Conservation (phyloP, 441 rosid species). For the Gossypium gossypioides region DNA sequence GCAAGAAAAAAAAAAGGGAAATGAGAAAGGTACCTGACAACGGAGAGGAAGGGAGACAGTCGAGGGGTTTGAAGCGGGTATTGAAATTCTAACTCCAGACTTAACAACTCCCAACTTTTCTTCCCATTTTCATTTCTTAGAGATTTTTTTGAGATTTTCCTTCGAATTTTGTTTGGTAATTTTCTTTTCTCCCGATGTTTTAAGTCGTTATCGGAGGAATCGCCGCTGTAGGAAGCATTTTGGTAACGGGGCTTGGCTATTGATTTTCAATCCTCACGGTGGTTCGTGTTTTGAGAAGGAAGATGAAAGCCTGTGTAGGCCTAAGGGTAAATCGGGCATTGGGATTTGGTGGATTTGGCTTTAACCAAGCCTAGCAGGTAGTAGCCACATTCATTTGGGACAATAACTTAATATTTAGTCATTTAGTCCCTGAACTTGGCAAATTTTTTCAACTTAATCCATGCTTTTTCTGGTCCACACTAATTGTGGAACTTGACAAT, state of each 20-base stretch:
- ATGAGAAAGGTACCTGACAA: not conserved
- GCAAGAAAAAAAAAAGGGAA: not conserved
- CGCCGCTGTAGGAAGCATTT: not conserved
- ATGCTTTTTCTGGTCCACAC: too few relatives aligned
- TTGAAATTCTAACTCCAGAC: constrained; percentile 3
- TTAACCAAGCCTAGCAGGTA: too few relatives aligned
- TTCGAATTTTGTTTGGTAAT: too few relatives aligned
- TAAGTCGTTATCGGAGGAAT: not conserved
- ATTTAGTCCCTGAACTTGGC: too few relatives aligned
- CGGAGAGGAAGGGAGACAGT: not conserved
- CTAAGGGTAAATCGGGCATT: not conserved
- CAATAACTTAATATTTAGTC: too few relatives aligned
- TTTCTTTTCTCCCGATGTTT: not conserved
- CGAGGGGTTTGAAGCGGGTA: constrained; percentile 3
- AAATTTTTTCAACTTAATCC: too few relatives aligned
- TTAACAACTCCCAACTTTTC: constrained; percentile 12
- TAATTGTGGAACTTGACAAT: too few relatives aligned
- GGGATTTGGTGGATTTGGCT: not conserved
- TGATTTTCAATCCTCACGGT: not conserved
- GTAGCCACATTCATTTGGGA: too few relatives aligned
- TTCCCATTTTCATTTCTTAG: constrained; percentile 4
- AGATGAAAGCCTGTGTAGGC: not conserved
- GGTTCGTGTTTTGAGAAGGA: not conserved
- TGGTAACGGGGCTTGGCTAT: not conserved
- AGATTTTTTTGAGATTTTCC: not conserved